Percentiles rank a stretch among this genome's conserved stretches.
phyloP scores from a whole-genome alignment of 805 yeast species.

The Cyberlindnera bimundalis region DNA sequence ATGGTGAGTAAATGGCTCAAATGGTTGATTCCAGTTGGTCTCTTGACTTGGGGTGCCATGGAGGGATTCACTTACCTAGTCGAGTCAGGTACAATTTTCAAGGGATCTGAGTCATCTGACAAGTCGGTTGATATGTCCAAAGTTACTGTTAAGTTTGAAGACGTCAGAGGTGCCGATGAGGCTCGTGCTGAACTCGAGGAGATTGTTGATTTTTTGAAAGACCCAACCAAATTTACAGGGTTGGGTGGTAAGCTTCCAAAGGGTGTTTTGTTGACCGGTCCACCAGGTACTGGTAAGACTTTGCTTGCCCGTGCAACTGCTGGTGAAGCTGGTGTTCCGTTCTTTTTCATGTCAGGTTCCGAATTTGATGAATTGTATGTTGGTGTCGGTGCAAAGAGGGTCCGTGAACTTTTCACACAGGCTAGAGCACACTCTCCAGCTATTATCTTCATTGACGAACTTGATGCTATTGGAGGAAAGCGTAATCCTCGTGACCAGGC shows the following conservation, averaged over 20 bases:
- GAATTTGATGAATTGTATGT: slow-evolving; percentile 98
- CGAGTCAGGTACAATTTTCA: slow-evolving; percentile 80
- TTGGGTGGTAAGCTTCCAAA: slow-evolving; percentile 97
- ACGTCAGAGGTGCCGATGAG: slow-evolving; percentile 97
- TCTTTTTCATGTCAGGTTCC: slow-evolving; percentile 97
- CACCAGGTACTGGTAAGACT: slow-evolving; percentile 99
- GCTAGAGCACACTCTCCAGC: slow-evolving; percentile 97
- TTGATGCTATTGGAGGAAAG: slow-evolving; percentile 98
- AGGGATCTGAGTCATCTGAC: slow-evolving; percentile 66
- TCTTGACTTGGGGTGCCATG: slow-evolving; percentile 77
- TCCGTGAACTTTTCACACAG: slow-evolving; percentile 87
- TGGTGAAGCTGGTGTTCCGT: slow-evolving; percentile 98
- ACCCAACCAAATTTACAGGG: slow-evolving; percentile 94
- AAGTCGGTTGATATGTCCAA: slow-evolving; percentile 80
- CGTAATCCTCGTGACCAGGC: slow-evolving; percentile 98
- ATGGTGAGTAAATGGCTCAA: slow-evolving; percentile 82
- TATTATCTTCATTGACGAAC: slow-evolving; percentile 93
- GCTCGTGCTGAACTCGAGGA: slow-evolving; percentile 97
- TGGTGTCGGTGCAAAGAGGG: slow-evolving; percentile 98
- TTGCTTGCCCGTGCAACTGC: slow-evolving; percentile 96
- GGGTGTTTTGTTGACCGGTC: slow-evolving; percentile 95
- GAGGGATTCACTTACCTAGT: slow-evolving; percentile 73
- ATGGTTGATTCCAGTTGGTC: slow-evolving; percentile 80
- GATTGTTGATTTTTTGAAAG: slow-evolving; percentile 94
- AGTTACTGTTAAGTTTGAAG: slow-evolving; percentile 83